Conservation (phyloP, 305 asterid species). For the Coffea humblotiana region DNA sequence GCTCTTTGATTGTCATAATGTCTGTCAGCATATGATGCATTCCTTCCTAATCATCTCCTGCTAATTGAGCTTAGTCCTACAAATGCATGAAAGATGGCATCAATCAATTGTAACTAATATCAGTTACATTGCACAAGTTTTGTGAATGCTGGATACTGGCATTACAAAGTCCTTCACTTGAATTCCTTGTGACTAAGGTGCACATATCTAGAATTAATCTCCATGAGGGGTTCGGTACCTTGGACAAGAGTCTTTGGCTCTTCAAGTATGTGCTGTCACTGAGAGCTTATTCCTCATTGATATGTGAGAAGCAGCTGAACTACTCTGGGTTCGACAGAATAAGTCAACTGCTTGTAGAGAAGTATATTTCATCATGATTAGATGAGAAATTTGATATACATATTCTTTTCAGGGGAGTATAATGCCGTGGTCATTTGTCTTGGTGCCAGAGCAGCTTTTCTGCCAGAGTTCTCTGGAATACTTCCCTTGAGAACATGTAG, state of each 20-base stretch:
- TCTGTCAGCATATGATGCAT: neutral
- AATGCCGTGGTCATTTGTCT: slow-evolving; percentile 79
- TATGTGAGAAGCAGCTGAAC: neutral
- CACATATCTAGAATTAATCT: neutral
- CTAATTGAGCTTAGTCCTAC: too few relatives aligned
- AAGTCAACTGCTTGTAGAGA: neutral
- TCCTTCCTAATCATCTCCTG: neutral
- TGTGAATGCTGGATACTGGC: neutral
- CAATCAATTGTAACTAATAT: neutral
- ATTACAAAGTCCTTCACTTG: neutral
- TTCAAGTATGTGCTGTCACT: neutral
- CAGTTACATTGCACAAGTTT: neutral
- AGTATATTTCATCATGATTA: neutral
- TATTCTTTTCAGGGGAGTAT: slow-evolving; percentile 59
- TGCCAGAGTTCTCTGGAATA: slow-evolving; percentile 70
- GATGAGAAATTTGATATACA: slow-evolving; percentile 1
- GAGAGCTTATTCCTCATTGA: neutral
- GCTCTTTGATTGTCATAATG: neutral
- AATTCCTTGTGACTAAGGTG: neutral
- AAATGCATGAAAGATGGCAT: neutral
- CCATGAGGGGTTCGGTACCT: neutral
- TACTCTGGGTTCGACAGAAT: neutral
- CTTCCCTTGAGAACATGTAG: slow-evolving; percentile 85
- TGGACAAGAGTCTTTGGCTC: neutral
- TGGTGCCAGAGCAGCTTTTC: slow-evolving; percentile 77